A percentile compares a stretch with the other conserved stretches of the same genome.
Evolutionary conservation across 2,329 filamentous ascomycete genomes (phyloP).

Genomic region (Pestalotiopsis sp.): DNA sequence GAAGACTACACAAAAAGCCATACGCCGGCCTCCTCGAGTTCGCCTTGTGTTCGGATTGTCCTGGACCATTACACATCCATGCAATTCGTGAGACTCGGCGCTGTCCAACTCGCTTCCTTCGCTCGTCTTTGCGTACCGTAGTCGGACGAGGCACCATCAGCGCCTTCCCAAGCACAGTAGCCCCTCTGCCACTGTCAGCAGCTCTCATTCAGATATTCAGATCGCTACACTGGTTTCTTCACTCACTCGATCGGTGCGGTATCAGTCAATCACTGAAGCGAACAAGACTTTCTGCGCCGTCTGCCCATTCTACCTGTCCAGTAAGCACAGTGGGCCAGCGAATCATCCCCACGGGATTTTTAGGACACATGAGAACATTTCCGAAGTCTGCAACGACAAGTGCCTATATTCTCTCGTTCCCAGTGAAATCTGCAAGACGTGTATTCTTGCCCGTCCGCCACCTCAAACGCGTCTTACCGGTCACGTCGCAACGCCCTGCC

Average conservation of each 20-base stretch:
- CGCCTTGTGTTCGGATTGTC: not conserved
- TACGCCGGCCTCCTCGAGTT: not conserved
- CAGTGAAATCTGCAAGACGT: not conserved
- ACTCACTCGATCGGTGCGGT: not conserved
- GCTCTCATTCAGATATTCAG: not conserved
- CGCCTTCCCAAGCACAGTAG: not conserved
- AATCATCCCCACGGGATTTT: not conserved
- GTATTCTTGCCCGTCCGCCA: not conserved
- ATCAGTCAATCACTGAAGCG: not conserved
- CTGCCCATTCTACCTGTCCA: not conserved
- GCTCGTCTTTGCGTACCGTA: not conserved
- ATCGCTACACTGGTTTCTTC: not conserved
- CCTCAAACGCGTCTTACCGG: not conserved
- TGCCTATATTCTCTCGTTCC: not conserved
- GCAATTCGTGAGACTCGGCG: not conserved
- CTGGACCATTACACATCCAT: not conserved
- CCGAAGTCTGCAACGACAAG: not conserved
- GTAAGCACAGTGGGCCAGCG: not conserved
- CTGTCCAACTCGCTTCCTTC: not conserved
- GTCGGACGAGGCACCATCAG: not conserved
- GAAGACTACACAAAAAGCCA: not conserved
- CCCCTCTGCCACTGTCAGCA: not conserved
- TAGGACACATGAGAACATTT: constrained; percentile 6
- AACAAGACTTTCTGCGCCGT: not conserved
- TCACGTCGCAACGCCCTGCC: not conserved